Conservation (phyloP, 495 filamentous ascomycete species). For the Ramalina peruviana region DNA sequence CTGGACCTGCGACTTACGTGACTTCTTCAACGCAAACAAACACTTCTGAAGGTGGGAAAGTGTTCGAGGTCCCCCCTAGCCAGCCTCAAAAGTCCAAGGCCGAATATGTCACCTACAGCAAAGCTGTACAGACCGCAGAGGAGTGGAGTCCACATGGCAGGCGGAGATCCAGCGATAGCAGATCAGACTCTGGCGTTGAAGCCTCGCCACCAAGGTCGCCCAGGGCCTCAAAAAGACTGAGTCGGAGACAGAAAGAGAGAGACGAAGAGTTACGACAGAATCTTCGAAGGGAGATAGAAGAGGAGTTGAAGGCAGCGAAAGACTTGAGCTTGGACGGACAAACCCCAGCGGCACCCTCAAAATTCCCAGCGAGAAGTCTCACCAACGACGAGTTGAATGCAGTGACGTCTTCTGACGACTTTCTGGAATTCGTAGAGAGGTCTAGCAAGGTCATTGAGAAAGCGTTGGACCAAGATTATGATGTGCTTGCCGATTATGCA, state of each 20-base stretch:
- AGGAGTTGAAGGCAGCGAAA: conserved; percentile 62
- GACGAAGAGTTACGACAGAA: conserved; percentile 83
- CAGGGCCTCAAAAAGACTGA: conserved; percentile 50
- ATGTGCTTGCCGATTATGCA: conserved; percentile 89
- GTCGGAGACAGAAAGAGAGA: conserved; percentile 58
- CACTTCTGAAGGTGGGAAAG: conserved; percentile 51
- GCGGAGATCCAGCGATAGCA: conserved; percentile 34
- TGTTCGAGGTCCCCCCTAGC: conserved; percentile 61
- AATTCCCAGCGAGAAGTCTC: conserved; percentile 70
- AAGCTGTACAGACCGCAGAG: conserved; percentile 73
- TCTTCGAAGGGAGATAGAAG: conserved; percentile 79
- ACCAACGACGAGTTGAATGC: conserved; percentile 79
- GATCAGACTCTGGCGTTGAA: conserved; percentile 48
- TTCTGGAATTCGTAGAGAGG: conserved; percentile 86
- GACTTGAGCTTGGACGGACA: conserved; percentile 40
- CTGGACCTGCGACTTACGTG: not conserved
- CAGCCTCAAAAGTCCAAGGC: conserved; percentile 58
- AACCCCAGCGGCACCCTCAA: conserved; percentile 30
- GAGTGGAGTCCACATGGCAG: conserved; percentile 23
- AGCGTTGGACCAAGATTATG: conserved; percentile 84
- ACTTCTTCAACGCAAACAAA: conserved; percentile 43
- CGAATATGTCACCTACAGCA: conserved; percentile 86
- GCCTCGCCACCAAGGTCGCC: conserved; percentile 25
- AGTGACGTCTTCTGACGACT: conserved; percentile 83
- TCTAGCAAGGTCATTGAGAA: conserved; percentile 96